Evolutionary conservation across 495 filamentous ascomycete genomes (phyloP).

Genomic region (Neurospora tetrasperma): DNA sequence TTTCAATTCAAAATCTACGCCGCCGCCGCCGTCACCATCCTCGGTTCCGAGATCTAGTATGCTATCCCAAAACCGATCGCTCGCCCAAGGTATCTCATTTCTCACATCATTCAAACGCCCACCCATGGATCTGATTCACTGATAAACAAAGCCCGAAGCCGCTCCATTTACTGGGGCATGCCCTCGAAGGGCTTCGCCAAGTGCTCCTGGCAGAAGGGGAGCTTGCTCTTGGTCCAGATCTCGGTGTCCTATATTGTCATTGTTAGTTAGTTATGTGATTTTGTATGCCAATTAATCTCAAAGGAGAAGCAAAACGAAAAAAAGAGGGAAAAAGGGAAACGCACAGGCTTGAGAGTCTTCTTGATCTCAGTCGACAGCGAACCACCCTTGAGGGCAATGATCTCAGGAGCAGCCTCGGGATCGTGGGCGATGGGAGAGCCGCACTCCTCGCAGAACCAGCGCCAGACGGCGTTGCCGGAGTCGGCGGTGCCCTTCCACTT

Average conservation of each 20-base stretch:
- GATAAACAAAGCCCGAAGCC: neutral
- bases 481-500: constrained; percentile 44
- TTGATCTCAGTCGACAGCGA: constrained; percentile 51
- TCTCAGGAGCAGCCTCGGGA: constrained; percentile 54
- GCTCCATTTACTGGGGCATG: constrained; percentile 46
- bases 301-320: neutral
- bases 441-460: constrained; percentile 59
- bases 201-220: constrained; percentile 57
- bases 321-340: constrained; percentile 7
- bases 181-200: constrained; percentile 49
- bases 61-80: neutral
- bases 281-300: too few relatives aligned
- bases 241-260: constrained; percentile 43
- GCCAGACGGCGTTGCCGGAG: constrained; percentile 51
- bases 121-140: neutral
- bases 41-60: neutral
- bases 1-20: neutral
- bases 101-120: neutral
- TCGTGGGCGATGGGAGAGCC: constrained; percentile 61
- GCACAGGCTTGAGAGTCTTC: constrained; percentile 56
- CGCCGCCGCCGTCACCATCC: neutral
- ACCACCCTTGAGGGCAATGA: constrained; percentile 61
- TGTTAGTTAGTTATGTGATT: constrained; percentile 4
- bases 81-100: neutral
- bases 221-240: constrained; percentile 59